phyloP scores from a whole-genome alignment of 495 filamentous ascomycete species.

The Tuber umbilicatum region DNA sequence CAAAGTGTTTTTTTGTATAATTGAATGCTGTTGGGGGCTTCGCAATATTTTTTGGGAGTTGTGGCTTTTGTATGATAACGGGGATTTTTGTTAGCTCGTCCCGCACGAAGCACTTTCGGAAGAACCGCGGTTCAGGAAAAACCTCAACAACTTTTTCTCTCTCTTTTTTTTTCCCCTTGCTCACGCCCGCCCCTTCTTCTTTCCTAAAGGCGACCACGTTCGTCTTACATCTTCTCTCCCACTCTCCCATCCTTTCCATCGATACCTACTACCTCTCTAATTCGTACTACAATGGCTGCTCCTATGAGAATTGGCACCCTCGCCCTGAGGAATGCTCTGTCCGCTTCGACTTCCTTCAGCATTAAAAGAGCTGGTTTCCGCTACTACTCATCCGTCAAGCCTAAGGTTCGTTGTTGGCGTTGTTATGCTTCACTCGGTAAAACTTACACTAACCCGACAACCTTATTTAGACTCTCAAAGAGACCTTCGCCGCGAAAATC shows the following conservation, averaged over 20 bases:
- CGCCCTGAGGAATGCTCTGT: conserved; percentile 65
- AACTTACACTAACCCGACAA: conserved; percentile 7
- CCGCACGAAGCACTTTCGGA: conserved; percentile 25
- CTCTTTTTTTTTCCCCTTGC: conserved; percentile 40
- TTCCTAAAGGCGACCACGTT: conserved; percentile 11
- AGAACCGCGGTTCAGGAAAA: conserved; percentile 36
- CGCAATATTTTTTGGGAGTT: background rate
- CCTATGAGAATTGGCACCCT: conserved; percentile 68
- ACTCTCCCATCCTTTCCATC: conserved; percentile 41
- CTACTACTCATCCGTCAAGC: conserved; percentile 81
- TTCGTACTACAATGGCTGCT: conserved; percentile 60
- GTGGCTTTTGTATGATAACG: conserved; percentile 10
- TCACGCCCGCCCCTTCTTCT: conserved; percentile 30
- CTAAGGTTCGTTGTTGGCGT: conserved; percentile 56
- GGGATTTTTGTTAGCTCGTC: conserved; percentile 8
- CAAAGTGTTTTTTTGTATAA: conserved; percentile 9
- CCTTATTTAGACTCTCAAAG: conserved; percentile 76
- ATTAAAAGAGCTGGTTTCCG: conserved; percentile 68
- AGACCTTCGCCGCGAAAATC: conserved; percentile 91
- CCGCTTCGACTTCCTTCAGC: conserved; percentile 56
- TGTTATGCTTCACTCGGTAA: background rate
- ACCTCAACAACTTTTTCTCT: conserved; percentile 42
- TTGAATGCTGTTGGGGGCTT: background rate
- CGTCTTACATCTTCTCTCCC: conserved; percentile 40
- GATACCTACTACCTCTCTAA: conserved; percentile 28